Evolutionary conservation across 768 basidiomycete species (phyloP).

Genomic region (Leccinum subtestaceum): DNA sequence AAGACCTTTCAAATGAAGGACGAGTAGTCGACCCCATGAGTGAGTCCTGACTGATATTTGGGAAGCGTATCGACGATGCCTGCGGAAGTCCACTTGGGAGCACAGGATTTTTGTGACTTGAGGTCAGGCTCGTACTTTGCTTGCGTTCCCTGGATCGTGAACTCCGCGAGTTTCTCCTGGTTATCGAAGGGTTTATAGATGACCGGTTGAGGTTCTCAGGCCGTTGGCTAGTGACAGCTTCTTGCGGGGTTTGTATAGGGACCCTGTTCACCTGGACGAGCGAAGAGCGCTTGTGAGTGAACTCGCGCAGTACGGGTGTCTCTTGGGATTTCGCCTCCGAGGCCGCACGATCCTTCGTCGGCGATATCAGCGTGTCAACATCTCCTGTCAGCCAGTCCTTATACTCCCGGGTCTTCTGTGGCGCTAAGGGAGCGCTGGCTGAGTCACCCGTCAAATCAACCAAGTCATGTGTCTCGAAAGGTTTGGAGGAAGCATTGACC

Average conservation of each 20-base stretch:
- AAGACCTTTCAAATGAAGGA: constrained; percentile 17
- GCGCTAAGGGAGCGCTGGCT: constrained; percentile 4
- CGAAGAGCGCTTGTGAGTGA: constrained; percentile 71
- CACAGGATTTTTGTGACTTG: constrained; percentile 10
- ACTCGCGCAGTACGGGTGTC: constrained; percentile 59
- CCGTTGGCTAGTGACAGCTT: constrained; percentile 31
- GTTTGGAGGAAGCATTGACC: constrained; percentile 47
- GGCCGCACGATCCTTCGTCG: constrained; percentile 16
- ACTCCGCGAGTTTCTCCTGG: constrained; percentile 17
- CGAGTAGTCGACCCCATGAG: constrained; percentile 7
- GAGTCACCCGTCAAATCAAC: constrained; percentile 17
- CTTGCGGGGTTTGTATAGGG: constrained; percentile 30
- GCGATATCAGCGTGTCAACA: constrained; percentile 38
- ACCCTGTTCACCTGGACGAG: constrained; percentile 49
- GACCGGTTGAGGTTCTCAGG: constrained; percentile 2
- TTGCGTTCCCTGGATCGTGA: constrained; percentile 39
- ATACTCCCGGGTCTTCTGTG: constrained; percentile 31
- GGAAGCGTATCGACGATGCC: constrained; percentile 4
- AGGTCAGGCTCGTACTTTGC: constrained; percentile 6
- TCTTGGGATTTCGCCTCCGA: constrained; percentile 23
- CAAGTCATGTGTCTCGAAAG: constrained; percentile 18
- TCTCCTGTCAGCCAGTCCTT: constrained; percentile 79
- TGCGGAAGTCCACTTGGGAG: constrained; percentile 6
- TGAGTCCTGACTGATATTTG: constrained; percentile 11
- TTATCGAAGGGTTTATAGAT: constrained; percentile 20